Evolutionary conservation across 2,329 filamentous ascomycete species (phyloP).

Genomic region (Furcasterigmium sp.): DNA sequence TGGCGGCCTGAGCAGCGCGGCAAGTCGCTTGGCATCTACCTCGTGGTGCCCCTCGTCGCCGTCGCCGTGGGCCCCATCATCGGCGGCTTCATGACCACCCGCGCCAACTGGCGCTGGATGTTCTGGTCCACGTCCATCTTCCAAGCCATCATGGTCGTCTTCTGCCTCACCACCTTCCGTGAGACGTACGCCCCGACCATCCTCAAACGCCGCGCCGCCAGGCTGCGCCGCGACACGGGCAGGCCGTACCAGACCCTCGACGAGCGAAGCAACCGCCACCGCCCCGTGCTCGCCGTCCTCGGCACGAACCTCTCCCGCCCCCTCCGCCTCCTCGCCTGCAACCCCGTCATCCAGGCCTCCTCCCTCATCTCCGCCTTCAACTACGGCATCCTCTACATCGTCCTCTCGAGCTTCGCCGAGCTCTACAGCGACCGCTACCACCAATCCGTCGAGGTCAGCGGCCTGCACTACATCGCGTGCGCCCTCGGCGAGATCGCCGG

Average conservation of each 20-base stretch:
- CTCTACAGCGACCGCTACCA: constrained; percentile 39
- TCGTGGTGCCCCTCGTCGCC: constrained; percentile 45
- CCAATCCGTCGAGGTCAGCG: constrained; percentile 34
- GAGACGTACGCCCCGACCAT: constrained; percentile 62
- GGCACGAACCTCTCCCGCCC: constrained; percentile 65
- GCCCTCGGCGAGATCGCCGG: constrained; percentile 46
- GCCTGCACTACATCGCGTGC: constrained; percentile 44
- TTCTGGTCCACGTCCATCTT: constrained; percentile 64
- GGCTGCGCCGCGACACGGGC: constrained; percentile 55
- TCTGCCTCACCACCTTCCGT: constrained; percentile 55
- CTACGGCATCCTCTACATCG: constrained; percentile 45
- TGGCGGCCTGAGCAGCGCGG: constrained; percentile 35
- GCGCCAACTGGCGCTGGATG: constrained; percentile 66
- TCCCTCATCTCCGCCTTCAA: constrained; percentile 40
- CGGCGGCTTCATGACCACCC: constrained; percentile 59
- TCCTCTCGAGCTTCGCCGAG: constrained; percentile 42
- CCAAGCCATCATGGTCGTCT: constrained; percentile 54
- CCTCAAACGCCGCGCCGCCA: constrained; percentile 49
- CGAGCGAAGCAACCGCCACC: constrained; percentile 71
- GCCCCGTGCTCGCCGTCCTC: constrained; percentile 63
- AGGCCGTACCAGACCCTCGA: constrained; percentile 62
- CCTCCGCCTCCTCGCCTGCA: constrained; percentile 37
- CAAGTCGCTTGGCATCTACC: constrained; percentile 27
- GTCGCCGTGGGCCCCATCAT: constrained; percentile 64
- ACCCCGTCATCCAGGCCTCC: constrained; percentile 41